Base-by-base conservation (phyloP, 2,329 filamentous ascomycete species). In the Sclerotinia borealis region DNA sequence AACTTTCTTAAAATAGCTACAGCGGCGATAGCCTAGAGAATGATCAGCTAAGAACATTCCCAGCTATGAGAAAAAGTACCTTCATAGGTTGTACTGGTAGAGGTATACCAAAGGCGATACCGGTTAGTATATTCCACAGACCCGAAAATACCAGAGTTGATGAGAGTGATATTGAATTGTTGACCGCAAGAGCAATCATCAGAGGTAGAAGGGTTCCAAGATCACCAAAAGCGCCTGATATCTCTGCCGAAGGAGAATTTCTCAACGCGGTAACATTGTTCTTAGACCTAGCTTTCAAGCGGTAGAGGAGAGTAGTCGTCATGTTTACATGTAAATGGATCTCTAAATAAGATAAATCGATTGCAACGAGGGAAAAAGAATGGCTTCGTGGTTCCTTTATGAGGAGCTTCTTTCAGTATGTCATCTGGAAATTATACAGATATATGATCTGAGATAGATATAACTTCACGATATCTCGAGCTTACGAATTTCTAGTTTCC, bases 51-150 rank as follows among this genome's bases (percentile, higher is more conserved):
- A 50, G 64, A 47, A 47, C 56, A 55, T 59, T 29, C 10, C 27
- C 15, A 50, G 37, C 19, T 9, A 63, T 37, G 29, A 45, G 27
- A 45, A n/a, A 43, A 34, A 34, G 4, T 69, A 83, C 83, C 78
- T 88, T 88, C 85, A 88, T 88, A n/a, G 93, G 93, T 77, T 97
- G 93, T 0, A 97, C 92, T 0, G 93, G 93, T 4, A 97, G 78
- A 2, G 93, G 93, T 47, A 98, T 89, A 8, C 93, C 93, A 72
- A 97, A 98, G 37, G 88, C 77, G 1, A 87, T 73, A 22, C 93
- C 95, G 0, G 93, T 96, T 15, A 90, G 72, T 62, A 97, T 85
- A 72, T 98, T 98, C 76, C 89, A 93, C 11, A 93, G 72, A 1
- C 95, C 95, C 0, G 92, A 93, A 74, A 96, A 95, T 7, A 98